A percentile compares a stretch with the other conserved stretches of the same genome.
phyloP scores from a whole-genome alignment of 2,329 filamentous ascomycete species.

The Sporothrix curviconia region DNA sequence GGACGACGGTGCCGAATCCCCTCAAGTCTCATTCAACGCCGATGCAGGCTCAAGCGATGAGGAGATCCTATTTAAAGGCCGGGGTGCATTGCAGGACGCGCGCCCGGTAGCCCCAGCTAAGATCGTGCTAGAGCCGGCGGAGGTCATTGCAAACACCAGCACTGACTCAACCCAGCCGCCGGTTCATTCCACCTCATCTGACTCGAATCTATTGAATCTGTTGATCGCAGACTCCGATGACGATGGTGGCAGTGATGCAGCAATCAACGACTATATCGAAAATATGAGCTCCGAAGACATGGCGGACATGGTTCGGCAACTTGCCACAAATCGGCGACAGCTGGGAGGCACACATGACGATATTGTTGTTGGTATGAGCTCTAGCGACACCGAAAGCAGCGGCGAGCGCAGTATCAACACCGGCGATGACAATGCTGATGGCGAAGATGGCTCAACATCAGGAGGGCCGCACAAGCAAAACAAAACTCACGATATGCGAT shows the following conservation, averaged over 20 bases:
- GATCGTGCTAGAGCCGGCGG: not conserved
- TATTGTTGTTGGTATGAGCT: conserved; percentile 21
- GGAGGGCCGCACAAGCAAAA: not conserved
- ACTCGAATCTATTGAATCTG: not conserved
- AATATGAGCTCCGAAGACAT: conserved; percentile 50
- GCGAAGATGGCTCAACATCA: conserved; percentile 22
- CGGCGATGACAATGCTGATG: not conserved
- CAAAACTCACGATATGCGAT: no score
- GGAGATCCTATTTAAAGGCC: conserved; percentile 56
- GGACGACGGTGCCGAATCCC: not conserved
- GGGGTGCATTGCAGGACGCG: not conserved
- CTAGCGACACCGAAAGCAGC: not conserved
- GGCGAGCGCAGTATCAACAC: no score
- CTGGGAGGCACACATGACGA: conserved; percentile 40
- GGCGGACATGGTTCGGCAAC: conserved; percentile 21
- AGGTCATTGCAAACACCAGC: not conserved
- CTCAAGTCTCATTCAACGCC: no score
- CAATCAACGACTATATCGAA: conserved; percentile 63
- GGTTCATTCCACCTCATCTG: not conserved
- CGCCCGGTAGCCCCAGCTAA: not conserved
- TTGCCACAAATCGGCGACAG: conserved; percentile 31
- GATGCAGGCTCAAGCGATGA: conserved; percentile 63
- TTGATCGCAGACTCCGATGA: conserved; percentile 15
- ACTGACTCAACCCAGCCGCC: no score
- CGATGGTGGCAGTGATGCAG: conserved; percentile 42